Evolutionary conservation across 768 basidiomycete genomes (phyloP), one percentile per base, ranked within the genome.

Genomic region (Clavaria fumosa): DNA sequence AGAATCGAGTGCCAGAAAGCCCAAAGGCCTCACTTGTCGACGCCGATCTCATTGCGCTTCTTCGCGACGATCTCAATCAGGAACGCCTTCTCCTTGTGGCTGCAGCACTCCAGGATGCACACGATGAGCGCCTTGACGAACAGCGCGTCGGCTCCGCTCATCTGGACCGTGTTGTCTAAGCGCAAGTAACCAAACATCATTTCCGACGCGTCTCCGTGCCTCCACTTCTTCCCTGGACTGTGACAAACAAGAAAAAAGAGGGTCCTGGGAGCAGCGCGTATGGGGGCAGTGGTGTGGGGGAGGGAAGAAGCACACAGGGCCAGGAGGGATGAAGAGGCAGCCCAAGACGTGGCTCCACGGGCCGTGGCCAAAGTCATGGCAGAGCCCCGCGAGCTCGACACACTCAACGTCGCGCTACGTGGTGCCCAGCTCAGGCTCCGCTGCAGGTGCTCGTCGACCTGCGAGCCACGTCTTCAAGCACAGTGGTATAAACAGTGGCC

Each of bases 111-210:
- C 5, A 37, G 21, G 26, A 27, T 35, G 7, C 22, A 34, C 20
- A 32, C 6, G 17, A 17, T 99, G 43, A 99, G 69, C 1, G 93
- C 93, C 35, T 93, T 66, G 72, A 99, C 96, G 18, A 99, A 71
- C 2, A 93, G 93, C 56, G 96, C 97, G 61, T 99, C 93, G 5
- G 93, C 93, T 46, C 93, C 93, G 18, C 96, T 71, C 47, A 99
- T 99, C 58, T 99, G 93, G 10, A 99, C 88, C 5, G 93, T 99
- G 55, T 85, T 90, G 2, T 93, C 93, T 20, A 19, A 17, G 9
- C 20, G 10, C 18, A 85, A 63, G 15, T 67, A 69, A 34, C 80
- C 76, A 22, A 88, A 70, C 82, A 88, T 85, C 71, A 79, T 72
- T 37, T 79, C 75, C 1, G 81, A 85, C 2, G 72, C 84, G 18